These are phyloP conservation scores for Cornus suecica DNA, from an alignment of 148 eudicot genomes.

Conservation along the genomic window DNA sequence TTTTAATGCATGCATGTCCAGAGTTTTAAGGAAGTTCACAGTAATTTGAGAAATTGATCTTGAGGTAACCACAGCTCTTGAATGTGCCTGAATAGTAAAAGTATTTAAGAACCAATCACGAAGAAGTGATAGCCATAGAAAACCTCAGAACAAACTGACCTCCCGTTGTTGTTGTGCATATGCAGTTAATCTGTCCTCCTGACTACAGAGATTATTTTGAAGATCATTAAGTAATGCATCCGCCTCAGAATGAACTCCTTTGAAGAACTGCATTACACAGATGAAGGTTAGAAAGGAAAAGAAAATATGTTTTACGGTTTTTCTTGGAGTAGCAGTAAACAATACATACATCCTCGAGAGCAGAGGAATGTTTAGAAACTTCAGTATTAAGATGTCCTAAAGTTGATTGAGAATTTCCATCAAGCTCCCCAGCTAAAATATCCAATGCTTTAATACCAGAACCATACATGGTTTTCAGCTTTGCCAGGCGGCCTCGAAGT, in stretches of 20 bases:
- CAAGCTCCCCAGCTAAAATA: conserved; percentile 79
- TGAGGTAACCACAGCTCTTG: conserved; percentile 73
- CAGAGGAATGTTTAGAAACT: conserved; percentile 83
- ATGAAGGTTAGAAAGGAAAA: conserved; percentile 18
- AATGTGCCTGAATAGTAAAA: conserved; percentile 69
- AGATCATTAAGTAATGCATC: conserved; percentile 71
- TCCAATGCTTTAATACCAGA: conserved; percentile 82
- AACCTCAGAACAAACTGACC: conserved; percentile 33
- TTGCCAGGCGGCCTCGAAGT: conserved; percentile 58
- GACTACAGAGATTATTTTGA: conserved; percentile 67
- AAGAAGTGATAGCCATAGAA: background rate
- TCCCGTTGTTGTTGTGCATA: conserved; percentile 76
- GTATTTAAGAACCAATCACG: background rate
- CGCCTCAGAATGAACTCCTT: conserved; percentile 78
- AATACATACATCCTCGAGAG: conserved; percentile 60
- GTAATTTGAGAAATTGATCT: conserved; percentile 81
- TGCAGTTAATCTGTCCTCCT: conserved; percentile 66
- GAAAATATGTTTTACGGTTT: background rate
- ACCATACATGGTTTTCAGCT: conserved; percentile 75
- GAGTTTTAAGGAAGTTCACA: conserved; percentile 58
- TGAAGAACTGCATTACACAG: conserved; percentile 61
- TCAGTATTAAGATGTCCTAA: conserved; percentile 63
- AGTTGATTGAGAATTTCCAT: conserved; percentile 69
- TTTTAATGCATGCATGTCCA: conserved; percentile 76
- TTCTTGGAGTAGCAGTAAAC: background rate